Conservation (phyloP, 2,329 filamentous ascomycete genomes). For the Corynespora cassiicola region DNA sequence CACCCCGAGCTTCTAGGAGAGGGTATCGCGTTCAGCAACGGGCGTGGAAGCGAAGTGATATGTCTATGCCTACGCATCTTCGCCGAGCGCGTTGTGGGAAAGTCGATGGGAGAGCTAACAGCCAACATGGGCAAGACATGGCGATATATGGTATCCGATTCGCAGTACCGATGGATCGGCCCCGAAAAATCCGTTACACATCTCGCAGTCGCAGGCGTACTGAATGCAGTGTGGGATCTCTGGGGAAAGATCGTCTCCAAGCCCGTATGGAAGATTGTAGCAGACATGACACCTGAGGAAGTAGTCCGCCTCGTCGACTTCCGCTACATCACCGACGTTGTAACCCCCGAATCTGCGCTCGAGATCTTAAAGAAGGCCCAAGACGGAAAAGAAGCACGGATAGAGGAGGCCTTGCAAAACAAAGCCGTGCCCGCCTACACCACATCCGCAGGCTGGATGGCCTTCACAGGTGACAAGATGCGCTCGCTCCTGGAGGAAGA, state of each 20-base stretch:
- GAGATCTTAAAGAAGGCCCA: slow-evolving; percentile 69
- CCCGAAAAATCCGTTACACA: slow-evolving; percentile 91
- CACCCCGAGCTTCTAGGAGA: slow-evolving; percentile 3
- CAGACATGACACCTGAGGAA: slow-evolving; percentile 85
- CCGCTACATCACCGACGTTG: slow-evolving; percentile 85
- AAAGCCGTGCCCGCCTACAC: slow-evolving; percentile 84
- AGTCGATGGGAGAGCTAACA: slow-evolving; percentile 74
- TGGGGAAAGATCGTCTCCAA: slow-evolving; percentile 83
- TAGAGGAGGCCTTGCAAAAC: slow-evolving; percentile 73
- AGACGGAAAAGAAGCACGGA: slow-evolving; percentile 68
- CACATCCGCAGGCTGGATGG: slow-evolving; percentile 84
- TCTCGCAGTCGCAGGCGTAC: slow-evolving; percentile 80
- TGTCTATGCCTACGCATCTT: slow-evolving; percentile 79
- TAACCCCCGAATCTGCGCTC: slow-evolving; percentile 81
- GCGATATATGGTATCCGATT: slow-evolving; percentile 83
- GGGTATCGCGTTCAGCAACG: slow-evolving; percentile 65
- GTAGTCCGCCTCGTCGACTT: slow-evolving; percentile 86
- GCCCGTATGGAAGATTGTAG: slow-evolving; percentile 84
- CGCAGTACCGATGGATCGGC: slow-evolving; percentile 86
- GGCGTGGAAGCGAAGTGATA: slow-evolving; percentile 85
- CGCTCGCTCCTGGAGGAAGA: slow-evolving; percentile 73
- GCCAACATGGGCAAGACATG: slow-evolving; percentile 82
- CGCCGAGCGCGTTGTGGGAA: slow-evolving; percentile 72
- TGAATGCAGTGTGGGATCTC: slow-evolving; percentile 88
- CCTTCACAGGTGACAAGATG: slow-evolving; percentile 84